Evolutionary conservation across 106 monocot species (phyloP), one percentile per base, ranked within the genome.

Genomic region (Alisma plantagoaquatica): DNA sequence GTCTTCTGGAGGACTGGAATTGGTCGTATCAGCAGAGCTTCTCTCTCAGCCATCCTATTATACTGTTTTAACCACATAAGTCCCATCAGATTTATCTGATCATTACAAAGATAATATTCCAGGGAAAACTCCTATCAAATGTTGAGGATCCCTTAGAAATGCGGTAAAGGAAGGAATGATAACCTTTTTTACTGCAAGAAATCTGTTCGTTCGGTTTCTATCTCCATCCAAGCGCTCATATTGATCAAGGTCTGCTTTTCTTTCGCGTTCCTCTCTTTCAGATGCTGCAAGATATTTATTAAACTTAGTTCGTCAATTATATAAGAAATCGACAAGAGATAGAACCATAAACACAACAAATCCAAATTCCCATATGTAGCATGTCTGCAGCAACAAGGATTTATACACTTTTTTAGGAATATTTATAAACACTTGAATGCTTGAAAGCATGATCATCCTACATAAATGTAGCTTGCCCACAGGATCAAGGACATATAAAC

Each of bases 221-320:
- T 90, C 79, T 43, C 85, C 98, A 85, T 85, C 77, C 59, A 85
- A 50, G 16, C 98, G 70, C 41, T 98, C 98, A 65, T 79, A 68
- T 54, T 64, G 81, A 68, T 98, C 98, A 61, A 98, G 98, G 76
- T 98, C 85, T 35, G 90, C 98, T 77, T 90, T 98, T 53, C 98
- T 98, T 67, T 82, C 85, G 51, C 98, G 89, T 51, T 98, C 98
- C 18, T 73, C 82, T 47, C 98, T 74, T 61, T 98, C 98, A 17
- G 74, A 54, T 74, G 79, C 98, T 98, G 65, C 31, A 63, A 29
- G 21, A 78, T 48, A 27, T 38, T n/a, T n/a, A n/a, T n/a, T n/a
- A n/a, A n/a, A n/a, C n/a, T n/a, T n/a, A n/a, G n/a, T n/a, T n/a
- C n/a, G n/a, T n/a, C n/a, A n/a, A n/a, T n/a, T n/a, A n/a, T n/a